phyloP scores from a whole-genome alignment of 495 filamentous ascomycete species.

The Tuber microsphaerosporum region DNA sequence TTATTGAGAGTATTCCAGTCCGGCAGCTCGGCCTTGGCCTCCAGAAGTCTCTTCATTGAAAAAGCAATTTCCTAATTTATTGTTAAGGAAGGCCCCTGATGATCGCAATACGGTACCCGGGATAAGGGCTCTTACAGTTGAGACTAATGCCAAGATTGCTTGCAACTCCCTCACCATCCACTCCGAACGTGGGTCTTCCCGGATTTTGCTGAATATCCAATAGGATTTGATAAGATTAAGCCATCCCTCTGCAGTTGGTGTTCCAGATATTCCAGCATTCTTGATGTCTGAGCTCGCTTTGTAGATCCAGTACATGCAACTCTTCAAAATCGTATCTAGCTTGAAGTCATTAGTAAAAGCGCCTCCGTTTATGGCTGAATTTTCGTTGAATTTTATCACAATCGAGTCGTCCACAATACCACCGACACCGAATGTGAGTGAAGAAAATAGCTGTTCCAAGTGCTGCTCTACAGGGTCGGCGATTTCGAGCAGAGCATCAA shows the following conservation, averaged over 20 bases:
- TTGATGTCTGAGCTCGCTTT: conserved; percentile 16
- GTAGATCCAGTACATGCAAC: conserved; percentile 27
- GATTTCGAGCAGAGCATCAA: conserved; percentile 10
- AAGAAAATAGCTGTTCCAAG: conserved; percentile 16
- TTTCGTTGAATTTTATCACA: conserved; percentile 15
- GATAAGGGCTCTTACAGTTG: conserved; percentile 22
- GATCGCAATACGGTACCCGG: not conserved
- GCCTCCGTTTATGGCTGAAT: conserved; percentile 10
- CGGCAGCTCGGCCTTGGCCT: conserved; percentile 18
- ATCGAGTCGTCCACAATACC: conserved; percentile 12
- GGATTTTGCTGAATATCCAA: conserved; percentile 27
- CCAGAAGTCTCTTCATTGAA: conserved; percentile 23
- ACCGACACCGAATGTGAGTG: conserved; percentile 12
- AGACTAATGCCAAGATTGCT: conserved; percentile 17
- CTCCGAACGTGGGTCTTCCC: conserved; percentile 8
- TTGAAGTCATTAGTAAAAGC: conserved; percentile 13
- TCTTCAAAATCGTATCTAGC: conserved; percentile 17
- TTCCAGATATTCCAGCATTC: conserved; percentile 14
- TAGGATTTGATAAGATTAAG: conserved; percentile 22
- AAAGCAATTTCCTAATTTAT: conserved; percentile 27
- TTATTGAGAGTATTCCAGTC: conserved; percentile 8
- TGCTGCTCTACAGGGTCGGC: conserved; percentile 11
- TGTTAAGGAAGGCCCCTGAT: conserved; percentile 10
- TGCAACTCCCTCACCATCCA: conserved; percentile 20
- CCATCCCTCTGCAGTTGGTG: conserved; percentile 16